Evolutionary conservation across 129 eudicot species (phyloP).

Genomic region (Flaveria linearis): DNA sequence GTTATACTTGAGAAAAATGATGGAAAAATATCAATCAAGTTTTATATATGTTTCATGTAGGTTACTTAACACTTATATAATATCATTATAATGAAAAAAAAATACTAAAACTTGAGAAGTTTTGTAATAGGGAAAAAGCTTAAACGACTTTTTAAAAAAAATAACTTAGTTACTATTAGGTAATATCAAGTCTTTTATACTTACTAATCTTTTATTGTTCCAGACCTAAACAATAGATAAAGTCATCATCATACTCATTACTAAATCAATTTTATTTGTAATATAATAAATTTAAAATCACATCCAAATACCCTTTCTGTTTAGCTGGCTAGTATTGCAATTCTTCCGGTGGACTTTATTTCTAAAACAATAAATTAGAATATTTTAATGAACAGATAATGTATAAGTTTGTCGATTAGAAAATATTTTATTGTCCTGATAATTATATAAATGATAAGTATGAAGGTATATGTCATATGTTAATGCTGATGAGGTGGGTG

Average conservation of each 20-base stretch:
- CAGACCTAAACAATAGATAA: neutral
- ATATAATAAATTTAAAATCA: neutral
- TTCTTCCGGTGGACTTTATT: neutral
- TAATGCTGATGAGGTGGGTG: constrained; percentile 27
- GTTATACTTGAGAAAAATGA: too few relatives aligned
- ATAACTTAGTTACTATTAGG: too few relatives aligned
- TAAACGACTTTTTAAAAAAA: too few relatives aligned
- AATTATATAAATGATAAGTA: constrained; percentile 1
- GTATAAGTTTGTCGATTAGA: neutral
- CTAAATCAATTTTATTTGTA: neutral
- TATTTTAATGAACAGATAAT: neutral
- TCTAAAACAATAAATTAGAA: neutral
- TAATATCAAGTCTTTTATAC: neutral
- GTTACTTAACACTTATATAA: too few relatives aligned
- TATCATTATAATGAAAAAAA: too few relatives aligned
- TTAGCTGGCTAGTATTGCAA: neutral
- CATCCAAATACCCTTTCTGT: neutral
- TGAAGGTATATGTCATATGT: constrained; percentile 1
- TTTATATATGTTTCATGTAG: too few relatives aligned
- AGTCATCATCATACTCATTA: neutral
- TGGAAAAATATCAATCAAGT: too few relatives aligned
- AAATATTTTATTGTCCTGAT: neutral
- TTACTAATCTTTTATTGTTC: neutral
- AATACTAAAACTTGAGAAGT: too few relatives aligned
- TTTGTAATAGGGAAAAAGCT: too few relatives aligned